Base-by-base conservation (phyloP, 495 filamentous ascomycete genomes). In the Echria macrotheca region DNA sequence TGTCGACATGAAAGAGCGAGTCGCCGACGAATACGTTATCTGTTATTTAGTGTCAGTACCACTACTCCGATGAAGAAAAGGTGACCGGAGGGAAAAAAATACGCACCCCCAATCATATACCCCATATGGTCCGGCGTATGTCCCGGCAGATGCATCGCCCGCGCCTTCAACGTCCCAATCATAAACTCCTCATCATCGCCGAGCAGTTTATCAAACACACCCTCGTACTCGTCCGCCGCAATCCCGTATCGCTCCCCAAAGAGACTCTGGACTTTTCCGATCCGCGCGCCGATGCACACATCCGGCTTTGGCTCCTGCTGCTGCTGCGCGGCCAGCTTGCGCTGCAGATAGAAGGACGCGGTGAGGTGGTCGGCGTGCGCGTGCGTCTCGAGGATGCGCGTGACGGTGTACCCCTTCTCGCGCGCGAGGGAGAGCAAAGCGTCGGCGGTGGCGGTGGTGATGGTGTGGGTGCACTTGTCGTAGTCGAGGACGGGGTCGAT, bases 101-200 rank as follows among this genome's bases (percentile, higher is more conserved):
- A n/a, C n/a, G n/a, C n/a, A n/a, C n/a, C 70, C 49, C 78, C 79
- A 50, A 83, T 72, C 21, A 56, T 53, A 49, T 82, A 84, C 0
- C 81, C 81, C 7, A 83, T 23, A 52, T 84, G 80, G 54, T 83
- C 80, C 0, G 79, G 79, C 0, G 80, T 84, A 53, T 84, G 80
- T 0, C 79, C 79, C 0, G 80, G 80, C 0, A 84, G 63, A 60
- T 82, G 78, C 0, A 81, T 53, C 1, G 69, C 76, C 9, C 53
- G 68, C 1, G 60, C 78, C 3, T 49, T 52, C 2, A 84, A 9
- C 0, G 50, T 47, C 0, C 79, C 78, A 33, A 84, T 65, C 2
- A 37, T 6, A 39, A 83, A 82, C 0, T 35, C 40, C 42, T 79
- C 75, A 28, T 78, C 71, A 43, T 82, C 78, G 1, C 78, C 64